These are phyloP conservation scores for Metschnikowia picachoensis DNA, from an alignment of 805 yeast genomes.

Conservation along the genomic window DNA sequence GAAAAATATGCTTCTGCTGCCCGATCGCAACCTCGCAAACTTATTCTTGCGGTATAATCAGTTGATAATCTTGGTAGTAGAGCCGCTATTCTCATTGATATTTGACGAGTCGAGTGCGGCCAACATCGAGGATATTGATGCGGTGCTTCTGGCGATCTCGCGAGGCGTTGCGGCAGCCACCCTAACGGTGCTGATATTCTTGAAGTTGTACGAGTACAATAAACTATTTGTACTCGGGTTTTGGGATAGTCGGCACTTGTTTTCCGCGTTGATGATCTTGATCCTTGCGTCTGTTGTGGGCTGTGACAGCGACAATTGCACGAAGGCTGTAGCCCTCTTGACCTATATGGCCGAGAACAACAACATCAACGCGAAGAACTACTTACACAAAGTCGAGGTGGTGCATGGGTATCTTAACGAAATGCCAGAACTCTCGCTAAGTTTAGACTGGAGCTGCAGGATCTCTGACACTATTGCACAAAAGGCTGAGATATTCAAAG, in stretches of 20 bases:
- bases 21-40: slow-evolving; percentile 30
- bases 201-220: slow-evolving; percentile 26
- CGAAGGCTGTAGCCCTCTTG: slow-evolving; percentile 25
- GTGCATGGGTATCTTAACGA: slow-evolving; percentile 21
- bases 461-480: slow-evolving; percentile 10
- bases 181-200: slow-evolving; percentile 27
- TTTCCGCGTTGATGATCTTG: slow-evolving; percentile 28
- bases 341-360: slow-evolving; percentile 31
- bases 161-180: slow-evolving; percentile 28
- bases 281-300: slow-evolving; percentile 22
- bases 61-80: slow-evolving; percentile 28
- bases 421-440: slow-evolving; percentile 23
- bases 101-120: slow-evolving; percentile 22
- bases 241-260: slow-evolving; percentile 40
- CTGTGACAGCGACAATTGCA: slow-evolving; percentile 5
- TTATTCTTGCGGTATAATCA: slow-evolving; percentile 35
- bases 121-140: slow-evolving; percentile 21
- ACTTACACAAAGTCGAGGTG: slow-evolving; percentile 26
- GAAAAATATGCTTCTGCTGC: slow-evolving; percentile 18
- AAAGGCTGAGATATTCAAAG: not conserved
- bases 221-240: slow-evolving; percentile 33
- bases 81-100: slow-evolving; percentile 33
- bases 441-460: slow-evolving; percentile 20
- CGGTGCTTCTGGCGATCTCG: slow-evolving; percentile 26
- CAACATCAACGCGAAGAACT: slow-evolving; percentile 34